Base-by-base conservation (phyloP, 345 rosid genomes). In the Bruguiera sexangula region DNA sequence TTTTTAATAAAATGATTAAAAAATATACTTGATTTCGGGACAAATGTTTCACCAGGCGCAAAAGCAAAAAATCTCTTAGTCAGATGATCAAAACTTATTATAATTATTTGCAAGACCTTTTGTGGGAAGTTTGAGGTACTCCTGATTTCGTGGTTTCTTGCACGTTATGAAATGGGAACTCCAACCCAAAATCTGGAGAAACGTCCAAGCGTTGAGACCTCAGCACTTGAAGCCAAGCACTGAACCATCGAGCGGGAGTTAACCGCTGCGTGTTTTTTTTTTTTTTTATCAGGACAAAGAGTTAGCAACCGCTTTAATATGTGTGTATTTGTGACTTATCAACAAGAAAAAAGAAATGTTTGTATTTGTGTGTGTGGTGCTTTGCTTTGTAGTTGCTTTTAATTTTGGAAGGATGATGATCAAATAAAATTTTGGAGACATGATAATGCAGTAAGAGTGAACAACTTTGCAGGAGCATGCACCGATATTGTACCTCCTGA, bases 131-230 rank as follows among this genome's bases (percentile, higher is more conserved):
- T 71, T 71, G 69, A 63, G 74, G 64, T 54, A 63, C 46, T 69
- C 18, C 31, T 50, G 37, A 32, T 50, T 27, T 55, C 24, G 32
- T 64, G 60, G 50, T 66, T 65, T n/a, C 69, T 61, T 69, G 58
- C 75, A 69, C 75, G 75, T 56, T 72, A 66, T 69, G 68, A 13
- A 52, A 20, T 72, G 67, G 52, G 26, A 57, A 52, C 63, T 53
- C 32, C 26, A 50, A 22, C 43, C 60, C 60, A 8, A n/a, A 52
- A 51, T 11, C 46, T 20, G 30, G 60, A 2, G 31, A 8, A 56
- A 26, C 8, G 70, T 36, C 58, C 59, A 66, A 50, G 46, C 19
- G 57, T 66, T 31, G 37, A 32, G 31, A 26, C 36, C 43, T 65
- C 8, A 4, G 39, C 27, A 55, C 30, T 22, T 22, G 60, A 55